These are phyloP conservation scores for Epichloe coenophiala DNA, from an alignment of 2,329 filamentous ascomycete genomes.

Conservation along the genomic window DNA sequence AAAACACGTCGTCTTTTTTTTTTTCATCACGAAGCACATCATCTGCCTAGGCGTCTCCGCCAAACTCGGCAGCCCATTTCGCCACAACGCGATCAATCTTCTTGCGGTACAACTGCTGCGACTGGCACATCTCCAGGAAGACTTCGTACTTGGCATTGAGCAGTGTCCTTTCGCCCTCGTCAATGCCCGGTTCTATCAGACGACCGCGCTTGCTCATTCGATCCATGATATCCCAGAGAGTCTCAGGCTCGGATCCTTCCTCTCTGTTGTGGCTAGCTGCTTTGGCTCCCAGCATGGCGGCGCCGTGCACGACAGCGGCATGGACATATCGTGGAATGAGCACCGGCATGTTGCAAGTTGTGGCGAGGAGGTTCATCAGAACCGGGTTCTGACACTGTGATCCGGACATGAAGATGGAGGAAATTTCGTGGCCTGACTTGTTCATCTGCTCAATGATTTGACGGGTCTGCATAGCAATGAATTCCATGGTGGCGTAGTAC, in stretches of 20 bases:
- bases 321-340: slow-evolving; percentile 88
- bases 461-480: slow-evolving; percentile 90
- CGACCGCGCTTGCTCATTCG: slow-evolving; percentile 90
- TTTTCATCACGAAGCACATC: no score
- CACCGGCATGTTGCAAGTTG: slow-evolving; percentile 82
- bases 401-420: slow-evolving; percentile 96
- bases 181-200: slow-evolving; percentile 60
- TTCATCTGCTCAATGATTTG: slow-evolving; percentile 97
- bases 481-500: slow-evolving; percentile 96
- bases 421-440: slow-evolving; percentile 70
- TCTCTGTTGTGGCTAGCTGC: slow-evolving; percentile 72
- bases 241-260: slow-evolving; percentile 57
- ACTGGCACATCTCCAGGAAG: slow-evolving; percentile 84
- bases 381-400: slow-evolving; percentile 94
- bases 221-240: slow-evolving; percentile 94
- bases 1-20: neutral
- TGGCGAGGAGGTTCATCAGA: slow-evolving; percentile 82
- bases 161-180: slow-evolving; percentile 63
- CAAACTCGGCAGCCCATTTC: slow-evolving; percentile 21
- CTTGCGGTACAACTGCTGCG: slow-evolving; percentile 69
- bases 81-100: slow-evolving; percentile 54
- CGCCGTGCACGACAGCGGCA: slow-evolving; percentile 93
- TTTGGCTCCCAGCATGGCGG: slow-evolving; percentile 94
- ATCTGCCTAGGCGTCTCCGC: slow-evolving; percentile 3
- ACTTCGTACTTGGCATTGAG: slow-evolving; percentile 84